A percentile compares a stretch with the other conserved stretches of the same genome.
Conservation (phyloP, 306 rosid genomes). For the Senna siamea region DNA sequence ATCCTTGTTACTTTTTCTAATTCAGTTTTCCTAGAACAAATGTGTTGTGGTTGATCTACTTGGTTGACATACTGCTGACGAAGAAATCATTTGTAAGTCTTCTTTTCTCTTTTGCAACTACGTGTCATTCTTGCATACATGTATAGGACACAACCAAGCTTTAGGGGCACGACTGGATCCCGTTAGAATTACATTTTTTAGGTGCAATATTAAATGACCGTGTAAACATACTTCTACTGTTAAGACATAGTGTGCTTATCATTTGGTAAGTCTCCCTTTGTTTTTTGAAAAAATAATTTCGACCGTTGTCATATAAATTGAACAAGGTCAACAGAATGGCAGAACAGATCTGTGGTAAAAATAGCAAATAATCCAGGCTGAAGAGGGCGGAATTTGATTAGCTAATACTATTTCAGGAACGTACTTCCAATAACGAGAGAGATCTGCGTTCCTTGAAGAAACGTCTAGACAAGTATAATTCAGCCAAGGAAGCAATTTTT, state of each 20-base stretch:
- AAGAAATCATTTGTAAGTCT: conserved; percentile 92
- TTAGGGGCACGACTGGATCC: neutral
- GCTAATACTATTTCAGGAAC: conserved; percentile 60
- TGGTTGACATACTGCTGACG: conserved; percentile 76
- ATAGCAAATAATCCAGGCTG: neutral
- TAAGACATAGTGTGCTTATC: neutral
- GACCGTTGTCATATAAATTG: neutral
- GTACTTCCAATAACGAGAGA: conserved; percentile 75
- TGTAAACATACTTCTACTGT: neutral
- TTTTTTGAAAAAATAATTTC: too few species aligned
- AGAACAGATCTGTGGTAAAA: conserved; percentile 4
- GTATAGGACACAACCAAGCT: neutral
- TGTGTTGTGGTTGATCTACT: conserved; percentile 84
- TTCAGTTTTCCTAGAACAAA: conserved; percentile 86
- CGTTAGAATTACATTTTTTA: conserved; percentile 7
- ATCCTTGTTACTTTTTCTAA: conserved; percentile 34
- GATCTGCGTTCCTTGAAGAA: conserved; percentile 91
- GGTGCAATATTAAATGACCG: neutral
- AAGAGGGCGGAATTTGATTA: conserved; percentile 18
- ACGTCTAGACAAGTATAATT: conserved; percentile 69
- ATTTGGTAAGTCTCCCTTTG: too few species aligned
- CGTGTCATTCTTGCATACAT: conserved; percentile 9
- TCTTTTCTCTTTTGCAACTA: conserved; percentile 33
- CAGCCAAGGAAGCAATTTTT: conserved; percentile 81
- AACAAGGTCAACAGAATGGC: neutral